Conservation (phyloP, 768 basidiomycete species). For the Kwoniella sp. region DNA sequence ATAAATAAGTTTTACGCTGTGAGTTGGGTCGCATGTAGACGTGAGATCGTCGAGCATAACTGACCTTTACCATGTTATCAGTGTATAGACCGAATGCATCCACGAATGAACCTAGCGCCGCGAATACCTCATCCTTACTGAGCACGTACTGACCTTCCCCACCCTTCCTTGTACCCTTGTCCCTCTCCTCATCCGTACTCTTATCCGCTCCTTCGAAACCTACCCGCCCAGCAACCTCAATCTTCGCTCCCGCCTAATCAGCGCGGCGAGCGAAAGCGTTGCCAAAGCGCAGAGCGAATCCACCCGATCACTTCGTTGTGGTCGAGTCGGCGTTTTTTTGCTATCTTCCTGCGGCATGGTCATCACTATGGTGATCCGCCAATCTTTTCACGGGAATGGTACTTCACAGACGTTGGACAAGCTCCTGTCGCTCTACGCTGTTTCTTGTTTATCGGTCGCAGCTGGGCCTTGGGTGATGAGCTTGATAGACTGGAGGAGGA, state of each 20-base stretch:
- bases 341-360: slow-evolving; percentile 41
- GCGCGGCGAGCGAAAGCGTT: slow-evolving; percentile 11
- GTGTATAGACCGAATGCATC: slow-evolving; percentile 17
- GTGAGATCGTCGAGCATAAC: slow-evolving; percentile 1
- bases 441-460: neutral
- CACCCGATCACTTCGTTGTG: slow-evolving; percentile 2
- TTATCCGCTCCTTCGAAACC: too few species aligned
- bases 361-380: slow-evolving; percentile 8
- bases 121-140: slow-evolving; percentile 2
- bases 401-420: slow-evolving; percentile 57
- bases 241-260: slow-evolving; percentile 23
- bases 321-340: slow-evolving; percentile 51
- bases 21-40: neutral
- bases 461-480: too few species aligned
- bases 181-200: slow-evolving; percentile 6
- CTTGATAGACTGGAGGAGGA: too few species aligned
- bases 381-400: slow-evolving; percentile 32
- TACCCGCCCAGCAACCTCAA: slow-evolving; percentile 38
- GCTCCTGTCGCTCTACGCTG: slow-evolving; percentile 4
- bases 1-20: slow-evolving; percentile 23
- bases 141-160: neutral
- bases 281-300: slow-evolving; percentile 29
- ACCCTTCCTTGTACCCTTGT: neutral
- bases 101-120: slow-evolving; percentile 9
- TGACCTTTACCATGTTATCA: slow-evolving; percentile 2